Evolutionary conservation across 2,329 filamentous ascomycete species (phyloP).

Genomic region (Xylaria polymorpha): DNA sequence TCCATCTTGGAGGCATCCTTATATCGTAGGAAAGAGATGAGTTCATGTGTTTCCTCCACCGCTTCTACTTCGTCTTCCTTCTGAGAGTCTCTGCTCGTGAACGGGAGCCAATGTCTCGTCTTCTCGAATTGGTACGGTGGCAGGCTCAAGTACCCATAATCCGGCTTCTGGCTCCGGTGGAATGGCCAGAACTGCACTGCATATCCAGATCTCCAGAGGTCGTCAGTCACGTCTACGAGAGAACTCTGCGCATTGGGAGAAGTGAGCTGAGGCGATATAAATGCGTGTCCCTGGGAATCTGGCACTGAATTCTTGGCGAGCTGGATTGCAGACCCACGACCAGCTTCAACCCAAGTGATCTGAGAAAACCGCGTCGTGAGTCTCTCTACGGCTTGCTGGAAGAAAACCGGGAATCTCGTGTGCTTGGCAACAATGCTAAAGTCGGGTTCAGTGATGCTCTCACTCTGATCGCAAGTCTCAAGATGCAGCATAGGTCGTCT

Average conservation of each 20-base stretch:
- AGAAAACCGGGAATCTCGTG: slow-evolving; percentile 33
- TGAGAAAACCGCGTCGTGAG: slow-evolving; percentile 22
- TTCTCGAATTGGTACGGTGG: slow-evolving; percentile 54
- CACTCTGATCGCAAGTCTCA: slow-evolving; percentile 25
- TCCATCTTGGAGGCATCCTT: slow-evolving; percentile 22
- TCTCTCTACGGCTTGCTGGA: slow-evolving; percentile 34
- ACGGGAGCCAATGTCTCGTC: slow-evolving; percentile 47
- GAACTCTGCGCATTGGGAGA: slow-evolving; percentile 12
- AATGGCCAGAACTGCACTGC: slow-evolving; percentile 48
- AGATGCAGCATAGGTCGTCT: slow-evolving; percentile 20
- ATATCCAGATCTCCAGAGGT: slow-evolving; percentile 49
- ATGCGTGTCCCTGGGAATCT: slow-evolving; percentile 16
- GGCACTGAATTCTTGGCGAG: slow-evolving; percentile 20
- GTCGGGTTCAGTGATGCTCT: slow-evolving; percentile 23
- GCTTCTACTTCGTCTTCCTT: slow-evolving; percentile 12
- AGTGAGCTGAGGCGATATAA: slow-evolving; percentile 22
- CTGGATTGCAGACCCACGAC: slow-evolving; percentile 29
- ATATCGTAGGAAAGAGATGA: slow-evolving; percentile 21
- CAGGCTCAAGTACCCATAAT: slow-evolving; percentile 42
- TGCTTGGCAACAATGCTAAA: slow-evolving; percentile 26
- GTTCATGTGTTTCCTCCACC: slow-evolving; percentile 17
- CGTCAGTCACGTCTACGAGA: slow-evolving; percentile 29
- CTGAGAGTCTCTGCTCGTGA: slow-evolving; percentile 9
- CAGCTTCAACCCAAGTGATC: slow-evolving; percentile 34
- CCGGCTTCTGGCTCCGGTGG: slow-evolving; percentile 41